These are phyloP conservation scores for Flueggea neowawraea DNA, from an alignment of 441 rosid genomes.

Conservation along the genomic window DNA sequence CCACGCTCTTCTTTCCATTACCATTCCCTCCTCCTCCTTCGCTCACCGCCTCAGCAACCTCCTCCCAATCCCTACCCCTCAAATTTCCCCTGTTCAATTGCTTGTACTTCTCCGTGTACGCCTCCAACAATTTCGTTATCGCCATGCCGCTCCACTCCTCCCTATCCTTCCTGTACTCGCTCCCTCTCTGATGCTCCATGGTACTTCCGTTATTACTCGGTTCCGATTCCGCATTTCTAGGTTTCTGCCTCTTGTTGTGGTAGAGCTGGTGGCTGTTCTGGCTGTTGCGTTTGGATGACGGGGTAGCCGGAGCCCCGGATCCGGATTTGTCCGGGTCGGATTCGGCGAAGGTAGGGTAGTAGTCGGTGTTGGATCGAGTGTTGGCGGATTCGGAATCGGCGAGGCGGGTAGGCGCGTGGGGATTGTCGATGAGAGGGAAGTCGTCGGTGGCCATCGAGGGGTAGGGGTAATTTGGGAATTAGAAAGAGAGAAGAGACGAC, in stretches of 20 bases:
- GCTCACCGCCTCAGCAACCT: slow-evolving; percentile 64
- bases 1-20: slow-evolving; percentile 71
- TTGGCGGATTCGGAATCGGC: slow-evolving; percentile 16
- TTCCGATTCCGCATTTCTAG: slow-evolving; percentile 13
- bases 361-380: slow-evolving; percentile 13
- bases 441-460: slow-evolving; percentile 34
- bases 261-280: slow-evolving; percentile 1
- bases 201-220: slow-evolving; percentile 15
- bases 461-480: neutral
- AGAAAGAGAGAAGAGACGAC: slow-evolving; percentile 11
- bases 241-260: slow-evolving; percentile 24
- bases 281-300: slow-evolving; percentile 23
- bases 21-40: slow-evolving; percentile 64
- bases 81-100: slow-evolving; percentile 85
- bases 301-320: slow-evolving; percentile 23
- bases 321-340: slow-evolving; percentile 22
- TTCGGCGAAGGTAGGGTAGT: slow-evolving; percentile 19
- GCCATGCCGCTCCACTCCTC: slow-evolving; percentile 98
- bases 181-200: slow-evolving; percentile 6
- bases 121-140: slow-evolving; percentile 65
- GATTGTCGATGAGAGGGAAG: slow-evolving; percentile 21
- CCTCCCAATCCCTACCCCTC: slow-evolving; percentile 97
- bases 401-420: slow-evolving; percentile 28
- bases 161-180: slow-evolving; percentile 63
- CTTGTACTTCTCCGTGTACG: slow-evolving; percentile 67